Evolutionary conservation across 805 yeast species (phyloP), one percentile per base, ranked within the genome.

Genomic region (Sungouiella blattae): DNA sequence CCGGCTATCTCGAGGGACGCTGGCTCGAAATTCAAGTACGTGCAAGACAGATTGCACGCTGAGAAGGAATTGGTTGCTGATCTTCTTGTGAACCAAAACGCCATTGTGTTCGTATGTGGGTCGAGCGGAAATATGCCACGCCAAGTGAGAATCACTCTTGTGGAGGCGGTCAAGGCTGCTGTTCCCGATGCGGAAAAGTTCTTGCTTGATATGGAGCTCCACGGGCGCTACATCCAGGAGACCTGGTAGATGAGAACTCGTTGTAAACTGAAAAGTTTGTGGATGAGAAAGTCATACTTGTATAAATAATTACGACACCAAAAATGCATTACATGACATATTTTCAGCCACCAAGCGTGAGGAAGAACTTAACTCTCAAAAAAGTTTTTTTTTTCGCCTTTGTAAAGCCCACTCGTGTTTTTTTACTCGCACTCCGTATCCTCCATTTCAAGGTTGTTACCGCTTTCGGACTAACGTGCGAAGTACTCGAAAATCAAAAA

Each of bases 121-220:
- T 80, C 95, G 11, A 80, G 94, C 17, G 98, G 98, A 0, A 77
- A 77, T 44, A 93, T 93, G 98, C 98, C 98, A 1, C 70, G 76
- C 15, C 88, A 81, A 59, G 93, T 91, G 1, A 67, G 95, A 38
- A 60, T 84, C n/a, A 91, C 97, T 0, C 55, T 93, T 18, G 77
- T 74, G 24, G 82, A 76, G 11, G 76, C 85, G 11, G 50, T 85
- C 9, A 77, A 75, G 44, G 57, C 62, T 40, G 70, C 65, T 1
- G 47, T 71, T 26, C 54, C 58, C 6, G 68, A 68, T 4, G 68
- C 87, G 0, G 73, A 70, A 13, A 49, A 59, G n/a, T 76, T 66
- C 49, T 54, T 85, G 26, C 44, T 73, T 11, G 62, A 60, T 2
- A 69, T 87, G 73, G 96, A 88, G 51, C 72, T 68, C 40, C 52